Base-by-base conservation (phyloP, 495 filamentous ascomycete species). In the Chaetomidium leptoderma region DNA sequence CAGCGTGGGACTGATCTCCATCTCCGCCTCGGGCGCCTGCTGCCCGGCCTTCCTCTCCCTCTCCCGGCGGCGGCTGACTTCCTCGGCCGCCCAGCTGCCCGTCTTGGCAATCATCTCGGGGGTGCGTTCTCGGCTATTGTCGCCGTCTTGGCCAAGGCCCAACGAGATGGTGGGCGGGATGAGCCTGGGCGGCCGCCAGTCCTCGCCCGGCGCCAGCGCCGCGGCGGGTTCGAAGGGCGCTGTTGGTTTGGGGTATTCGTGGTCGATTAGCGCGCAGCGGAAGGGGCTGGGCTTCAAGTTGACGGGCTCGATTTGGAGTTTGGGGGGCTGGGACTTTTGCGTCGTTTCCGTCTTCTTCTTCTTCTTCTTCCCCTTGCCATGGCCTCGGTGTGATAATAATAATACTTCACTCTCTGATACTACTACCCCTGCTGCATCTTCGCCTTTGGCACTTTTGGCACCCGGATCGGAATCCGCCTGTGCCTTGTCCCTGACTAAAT, bases 1-100 rank as follows among this genome's bases (percentile, higher is more conserved):
- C 16, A 66, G 59, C 11, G 67, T 63, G 0, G 67, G 67, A 47
- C 67, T 66, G 1, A 57, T 27, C 1, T 63, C 26, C 67, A 70
- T 70, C n/a, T 47, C 44, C 0, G 66, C 65, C 23, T 64, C 63
- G 4, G 61, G 63, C 1, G 35, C 53, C 24, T 37, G 54, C 16
- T 37, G 57, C 4, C 6, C 11, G 2, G 2, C 42, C 26, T 29
- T 2, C n/a, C 7, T 32, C 17, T 16, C 21, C 26, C 17, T 37
- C 27, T 48, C 33, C 35, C 2, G 13, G 19, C 21, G 7, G 44
- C 23, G 23, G 8, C 7, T 0, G 3, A 26, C 37, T 27, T 43
- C 52, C 8, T 33, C 33, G 4, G 33, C 44, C 11, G 30, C 37
- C 50, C 35, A 21, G 7, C 1, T 42, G 29, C 16, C 21, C 5